Evolutionary conservation across 441 rosid genomes (phyloP).

Genomic region (Aquilaria agallochum): DNA sequence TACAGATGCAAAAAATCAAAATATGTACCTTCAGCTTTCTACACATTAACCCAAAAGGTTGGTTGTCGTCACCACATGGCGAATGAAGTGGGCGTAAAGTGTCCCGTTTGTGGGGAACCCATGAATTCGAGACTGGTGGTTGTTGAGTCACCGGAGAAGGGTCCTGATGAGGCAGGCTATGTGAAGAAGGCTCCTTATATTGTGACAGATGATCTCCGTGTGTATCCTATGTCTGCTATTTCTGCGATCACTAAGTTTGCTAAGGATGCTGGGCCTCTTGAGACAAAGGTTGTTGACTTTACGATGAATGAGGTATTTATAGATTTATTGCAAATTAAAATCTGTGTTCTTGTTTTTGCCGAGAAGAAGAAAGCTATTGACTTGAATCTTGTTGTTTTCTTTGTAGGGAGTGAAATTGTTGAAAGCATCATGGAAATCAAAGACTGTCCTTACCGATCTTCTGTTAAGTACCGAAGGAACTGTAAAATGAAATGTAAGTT

Average conservation of each 20-base stretch:
- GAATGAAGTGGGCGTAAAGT: not conserved
- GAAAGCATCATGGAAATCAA: constrained; percentile 14
- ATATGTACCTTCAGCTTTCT: too few species aligned
- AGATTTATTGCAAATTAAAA: not conserved
- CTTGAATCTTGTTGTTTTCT: not conserved
- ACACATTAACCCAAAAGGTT: too few species aligned
- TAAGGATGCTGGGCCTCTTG: not conserved
- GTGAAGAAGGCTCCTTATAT: constrained; percentile 26
- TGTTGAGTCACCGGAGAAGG: too few species aligned
- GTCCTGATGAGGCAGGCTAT: constrained; percentile 11
- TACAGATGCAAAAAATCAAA: too few species aligned
- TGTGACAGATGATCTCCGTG: constrained; percentile 28
- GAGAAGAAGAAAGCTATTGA: too few species aligned
- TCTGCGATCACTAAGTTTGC: not conserved
- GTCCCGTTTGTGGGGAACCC: too few species aligned
- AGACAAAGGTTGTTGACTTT: not conserved
- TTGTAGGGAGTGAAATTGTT: constrained; percentile 5
- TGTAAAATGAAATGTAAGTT: too few species aligned
- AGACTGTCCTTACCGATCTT: constrained; percentile 9
- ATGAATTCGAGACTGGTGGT: too few species aligned
- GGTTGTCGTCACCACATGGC: too few species aligned
- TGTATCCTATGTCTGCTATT: constrained; percentile 20
- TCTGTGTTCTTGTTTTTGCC: too few species aligned
- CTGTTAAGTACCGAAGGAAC: not conserved
- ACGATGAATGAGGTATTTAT: not conserved